phyloP scores from a whole-genome alignment of 2,329 filamentous ascomycete genomes.

The Trichoderma semiorbis region DNA sequence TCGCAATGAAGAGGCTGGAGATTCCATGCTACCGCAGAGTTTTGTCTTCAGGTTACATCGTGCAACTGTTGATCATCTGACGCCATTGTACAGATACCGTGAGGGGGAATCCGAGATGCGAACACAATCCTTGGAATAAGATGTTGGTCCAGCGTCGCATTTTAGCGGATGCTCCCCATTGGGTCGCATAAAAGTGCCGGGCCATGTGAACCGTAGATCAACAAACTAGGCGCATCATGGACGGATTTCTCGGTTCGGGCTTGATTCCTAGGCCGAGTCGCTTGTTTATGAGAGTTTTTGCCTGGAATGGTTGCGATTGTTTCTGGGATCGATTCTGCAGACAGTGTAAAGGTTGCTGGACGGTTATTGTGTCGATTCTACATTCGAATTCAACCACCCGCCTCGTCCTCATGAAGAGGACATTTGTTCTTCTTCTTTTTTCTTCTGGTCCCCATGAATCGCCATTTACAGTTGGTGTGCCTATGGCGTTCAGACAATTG shows the following conservation, averaged over 20 bases:
- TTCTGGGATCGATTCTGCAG: neutral
- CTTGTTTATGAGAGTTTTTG: neutral
- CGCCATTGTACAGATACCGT: constrained; percentile 8
- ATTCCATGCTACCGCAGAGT: neutral
- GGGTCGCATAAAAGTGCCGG: neutral
- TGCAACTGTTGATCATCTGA: constrained; percentile 10
- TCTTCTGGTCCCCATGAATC: neutral
- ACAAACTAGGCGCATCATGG: neutral
- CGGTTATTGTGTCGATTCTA: neutral
- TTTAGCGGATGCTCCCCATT: neutral
- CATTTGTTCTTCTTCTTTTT: neutral
- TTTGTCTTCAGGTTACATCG: constrained; percentile 10
- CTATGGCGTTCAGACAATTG: neutral
- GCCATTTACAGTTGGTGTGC: neutral
- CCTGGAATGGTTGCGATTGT: neutral
- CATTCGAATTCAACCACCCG: rapidly evolving
- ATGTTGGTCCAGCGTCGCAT: neutral
- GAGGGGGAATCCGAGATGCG: neutral
- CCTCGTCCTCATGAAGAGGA: neutral
- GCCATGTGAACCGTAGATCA: neutral
- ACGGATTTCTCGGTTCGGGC: neutral
- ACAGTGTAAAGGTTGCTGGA: neutral
- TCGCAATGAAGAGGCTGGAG: neutral
- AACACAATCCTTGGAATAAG: neutral
- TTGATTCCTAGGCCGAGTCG: neutral